Conservation (phyloP, 495 filamentous ascomycete species). For the Neurospora tetraspora region DNA sequence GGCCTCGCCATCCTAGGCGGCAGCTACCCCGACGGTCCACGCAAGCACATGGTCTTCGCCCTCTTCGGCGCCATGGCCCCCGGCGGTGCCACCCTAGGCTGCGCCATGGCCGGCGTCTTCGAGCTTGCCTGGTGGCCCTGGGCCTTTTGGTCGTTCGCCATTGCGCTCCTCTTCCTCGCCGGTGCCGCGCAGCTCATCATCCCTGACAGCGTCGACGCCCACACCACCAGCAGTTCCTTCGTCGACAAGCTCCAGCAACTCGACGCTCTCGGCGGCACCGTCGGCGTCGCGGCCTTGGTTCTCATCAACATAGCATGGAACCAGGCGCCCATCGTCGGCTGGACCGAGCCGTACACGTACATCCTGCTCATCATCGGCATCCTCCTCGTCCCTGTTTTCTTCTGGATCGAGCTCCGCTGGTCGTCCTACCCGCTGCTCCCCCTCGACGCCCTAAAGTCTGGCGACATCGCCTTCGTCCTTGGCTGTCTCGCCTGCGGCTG, state of each 20-base stretch:
- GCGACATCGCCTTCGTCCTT: constrained; percentile 44
- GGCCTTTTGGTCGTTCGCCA: constrained; percentile 49
- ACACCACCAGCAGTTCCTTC: constrained; percentile 11
- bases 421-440: constrained; percentile 44
- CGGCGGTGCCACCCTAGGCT: constrained; percentile 40
- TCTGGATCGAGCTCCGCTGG: constrained; percentile 36
- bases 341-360: constrained; percentile 44
- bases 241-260: constrained; percentile 18
- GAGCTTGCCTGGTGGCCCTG: constrained; percentile 57
- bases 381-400: constrained; percentile 40
- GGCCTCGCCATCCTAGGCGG: constrained; percentile 47
- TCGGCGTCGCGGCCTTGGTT: constrained; percentile 46
- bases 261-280: constrained; percentile 40
- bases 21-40: constrained; percentile 40
- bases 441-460: constrained; percentile 33
- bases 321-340: constrained; percentile 49
- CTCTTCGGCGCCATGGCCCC: constrained; percentile 56
- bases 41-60: constrained; percentile 55
- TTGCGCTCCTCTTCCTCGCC: constrained; percentile 35
- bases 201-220: constrained; percentile 27
- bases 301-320: constrained; percentile 54
- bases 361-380: constrained; percentile 47
- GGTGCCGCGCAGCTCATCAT: constrained; percentile 30
- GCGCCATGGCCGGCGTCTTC: constrained; percentile 40
- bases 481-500: constrained; percentile 47